Percentiles rank a stretch among this genome's conserved stretches.
Conservation (phyloP, 1,284 basidiomycete genomes). For the Trichosporon asahii region DNA sequence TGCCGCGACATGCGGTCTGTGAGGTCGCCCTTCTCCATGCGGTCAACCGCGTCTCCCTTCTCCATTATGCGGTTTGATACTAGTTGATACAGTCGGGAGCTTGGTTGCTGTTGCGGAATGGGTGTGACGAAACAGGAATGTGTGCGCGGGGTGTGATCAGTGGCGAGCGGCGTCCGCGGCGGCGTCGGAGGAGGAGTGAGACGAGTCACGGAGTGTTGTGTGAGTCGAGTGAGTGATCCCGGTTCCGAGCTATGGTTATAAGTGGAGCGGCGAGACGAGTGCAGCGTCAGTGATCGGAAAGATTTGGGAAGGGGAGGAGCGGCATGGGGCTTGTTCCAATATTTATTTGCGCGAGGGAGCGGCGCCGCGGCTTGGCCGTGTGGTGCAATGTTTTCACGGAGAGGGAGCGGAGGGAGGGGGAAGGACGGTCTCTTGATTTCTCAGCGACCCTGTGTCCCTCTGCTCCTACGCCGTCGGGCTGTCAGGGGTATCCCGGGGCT, state of each 20-base stretch:
- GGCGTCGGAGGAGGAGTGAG: not conserved
- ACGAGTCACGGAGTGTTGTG: not conserved
- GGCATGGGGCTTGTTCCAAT: too few species aligned
- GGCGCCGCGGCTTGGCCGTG: too few species aligned
- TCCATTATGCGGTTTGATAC: not conserved
- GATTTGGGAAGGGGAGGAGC: too few species aligned
- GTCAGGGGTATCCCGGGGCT: too few species aligned
- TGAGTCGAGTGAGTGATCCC: not conserved
- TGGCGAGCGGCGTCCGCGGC: not conserved
- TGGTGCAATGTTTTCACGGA: too few species aligned
- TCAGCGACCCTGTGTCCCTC: too few species aligned
- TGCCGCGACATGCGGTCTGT: not conserved
- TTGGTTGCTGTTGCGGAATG: not conserved
- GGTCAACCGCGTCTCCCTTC: not conserved
- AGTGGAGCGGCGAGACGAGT: too few species aligned
- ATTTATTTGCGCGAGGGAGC: too few species aligned
- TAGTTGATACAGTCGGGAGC: not conserved
- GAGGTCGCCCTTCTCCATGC: not conserved
- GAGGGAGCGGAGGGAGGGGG: too few species aligned
- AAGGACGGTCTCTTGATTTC: not conserved
- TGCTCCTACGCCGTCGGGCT: too few species aligned
- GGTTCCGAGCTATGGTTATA: not conserved
- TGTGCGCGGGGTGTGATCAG: not conserved
- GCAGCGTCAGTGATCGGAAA: too few species aligned
- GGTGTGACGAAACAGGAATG: not conserved